phyloP scores from a whole-genome alignment of 768 basidiomycete species.

The Leccinum imitatum region DNA sequence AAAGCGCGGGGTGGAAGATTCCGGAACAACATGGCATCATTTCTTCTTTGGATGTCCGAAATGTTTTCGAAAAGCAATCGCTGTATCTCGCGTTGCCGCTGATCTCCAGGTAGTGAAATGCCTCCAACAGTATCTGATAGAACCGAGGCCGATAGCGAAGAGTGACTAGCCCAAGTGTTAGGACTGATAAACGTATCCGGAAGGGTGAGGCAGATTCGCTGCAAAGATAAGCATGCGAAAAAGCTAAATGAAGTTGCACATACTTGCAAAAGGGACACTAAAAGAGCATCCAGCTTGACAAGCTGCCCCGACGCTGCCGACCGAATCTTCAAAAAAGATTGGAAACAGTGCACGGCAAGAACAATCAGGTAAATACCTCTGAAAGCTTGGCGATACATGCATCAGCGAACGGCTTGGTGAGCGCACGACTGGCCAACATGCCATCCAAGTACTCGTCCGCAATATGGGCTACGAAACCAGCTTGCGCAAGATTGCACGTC shows the following conservation, averaged over 20 bases:
- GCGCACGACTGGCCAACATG: conserved; percentile 62
- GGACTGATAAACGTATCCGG: conserved; percentile 79
- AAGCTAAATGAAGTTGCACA: conserved; percentile 9
- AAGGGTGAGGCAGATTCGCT: conserved; percentile 70
- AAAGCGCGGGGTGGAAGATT: conserved; percentile 62
- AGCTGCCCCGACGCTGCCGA: conserved; percentile 57
- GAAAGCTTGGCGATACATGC: conserved; percentile 63
- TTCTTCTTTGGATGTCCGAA: conserved; percentile 69
- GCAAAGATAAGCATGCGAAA: conserved; percentile 3
- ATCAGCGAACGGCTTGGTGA: conserved; percentile 70
- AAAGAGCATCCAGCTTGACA: conserved; percentile 46
- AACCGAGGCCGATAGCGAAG: conserved; percentile 35
- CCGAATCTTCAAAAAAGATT: conserved; percentile 47
- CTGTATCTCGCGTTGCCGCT: conserved; percentile 43
- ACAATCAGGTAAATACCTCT: conserved; percentile 47
- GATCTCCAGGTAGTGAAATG: conserved; percentile 17
- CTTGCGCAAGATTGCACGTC: conserved; percentile 80
- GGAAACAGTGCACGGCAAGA: background rate
- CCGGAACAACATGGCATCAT: conserved; percentile 77
- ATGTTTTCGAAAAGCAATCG: conserved; percentile 56
- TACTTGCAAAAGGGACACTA: conserved; percentile 66
- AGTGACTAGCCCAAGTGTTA: conserved; percentile 59
- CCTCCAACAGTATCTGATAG: conserved; percentile 44
- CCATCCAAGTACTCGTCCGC: conserved; percentile 79
- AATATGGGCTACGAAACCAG: conserved; percentile 71